A percentile compares a stretch with the other conserved stretches of the same genome.
Evolutionary conservation across 2,329 filamentous ascomycete species (phyloP).

Genomic region (Eutypella sp.): DNA sequence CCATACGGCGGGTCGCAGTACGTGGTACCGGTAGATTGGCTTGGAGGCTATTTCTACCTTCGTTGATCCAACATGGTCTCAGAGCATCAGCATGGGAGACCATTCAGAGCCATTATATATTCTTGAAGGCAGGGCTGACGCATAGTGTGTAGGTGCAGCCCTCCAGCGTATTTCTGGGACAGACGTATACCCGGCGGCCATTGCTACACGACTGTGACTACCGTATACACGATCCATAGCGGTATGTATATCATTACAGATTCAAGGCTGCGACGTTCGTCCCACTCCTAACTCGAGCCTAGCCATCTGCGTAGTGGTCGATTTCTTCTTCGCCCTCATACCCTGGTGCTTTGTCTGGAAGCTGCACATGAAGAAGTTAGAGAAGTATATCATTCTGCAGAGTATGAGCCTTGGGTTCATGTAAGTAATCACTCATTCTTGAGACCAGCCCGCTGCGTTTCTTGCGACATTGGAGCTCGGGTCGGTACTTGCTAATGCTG

Average conservation of each 20-base stretch:
- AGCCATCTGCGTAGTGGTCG: conserved; percentile 3
- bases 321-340: conserved; percentile 9
- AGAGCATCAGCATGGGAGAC: background rate
- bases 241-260: background rate
- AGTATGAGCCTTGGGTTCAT: conserved; percentile 6
- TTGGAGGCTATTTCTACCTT: background rate
- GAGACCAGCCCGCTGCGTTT: no score
- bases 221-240: conserved; percentile 4
- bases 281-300: background rate
- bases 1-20: background rate
- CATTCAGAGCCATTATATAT: background rate
- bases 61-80: background rate
- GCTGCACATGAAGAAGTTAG: conserved; percentile 1
- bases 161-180: conserved; percentile 1
- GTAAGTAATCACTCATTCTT: background rate
- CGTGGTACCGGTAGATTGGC: no score
- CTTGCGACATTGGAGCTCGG: no score
- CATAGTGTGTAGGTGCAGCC: background rate
- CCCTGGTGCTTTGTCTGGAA: conserved; percentile 11
- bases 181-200: background rate
- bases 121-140: background rate
- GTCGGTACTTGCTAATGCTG: no score
- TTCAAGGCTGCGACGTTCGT: background rate
- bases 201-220: background rate
- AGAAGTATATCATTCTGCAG: conserved; percentile 6